Conservation (phyloP, 208 protist species). For the Cochliopodium minus region DNA sequence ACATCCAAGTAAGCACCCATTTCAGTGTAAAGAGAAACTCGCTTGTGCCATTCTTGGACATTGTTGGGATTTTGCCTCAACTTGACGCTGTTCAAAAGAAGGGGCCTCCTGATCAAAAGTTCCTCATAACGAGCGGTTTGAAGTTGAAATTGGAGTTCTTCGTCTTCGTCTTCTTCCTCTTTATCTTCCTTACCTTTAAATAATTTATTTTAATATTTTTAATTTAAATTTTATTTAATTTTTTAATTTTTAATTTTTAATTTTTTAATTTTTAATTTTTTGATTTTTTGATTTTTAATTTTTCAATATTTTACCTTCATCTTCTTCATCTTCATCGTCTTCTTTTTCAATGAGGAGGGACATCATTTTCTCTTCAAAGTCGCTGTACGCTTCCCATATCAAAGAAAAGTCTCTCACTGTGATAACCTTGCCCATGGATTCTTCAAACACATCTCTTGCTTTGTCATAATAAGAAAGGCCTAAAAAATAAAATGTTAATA, state of each 20-base stretch:
- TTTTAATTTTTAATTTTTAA: too few relatives aligned
- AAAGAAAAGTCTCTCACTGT: slow-evolving; percentile 63
- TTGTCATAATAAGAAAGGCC: too few relatives aligned
- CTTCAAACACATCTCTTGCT: slow-evolving; percentile 69
- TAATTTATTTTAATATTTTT: too few relatives aligned
- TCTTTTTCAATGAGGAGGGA: slow-evolving; percentile 2
- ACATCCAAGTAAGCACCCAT: too few relatives aligned
- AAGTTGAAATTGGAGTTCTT: slow-evolving; percentile 36
- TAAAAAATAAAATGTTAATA: too few relatives aligned
- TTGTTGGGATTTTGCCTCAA: slow-evolving; percentile 65
- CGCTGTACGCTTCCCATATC: slow-evolving; percentile 63
- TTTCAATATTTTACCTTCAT: too few relatives aligned
- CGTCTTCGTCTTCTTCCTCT: slow-evolving; percentile 23
- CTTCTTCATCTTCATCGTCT: slow-evolving; percentile 6
- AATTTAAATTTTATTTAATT: too few relatives aligned
- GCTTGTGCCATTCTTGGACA: slow-evolving; percentile 64
- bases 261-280: too few relatives aligned
- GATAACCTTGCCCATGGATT: slow-evolving; percentile 45
- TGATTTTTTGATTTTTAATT: too few relatives aligned
- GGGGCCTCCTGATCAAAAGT: slow-evolving; percentile 45
- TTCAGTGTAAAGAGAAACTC: slow-evolving; percentile 42
- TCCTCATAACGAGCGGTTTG: slow-evolving; percentile 41
- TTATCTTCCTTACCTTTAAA: background rate
- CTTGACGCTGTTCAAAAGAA: slow-evolving; percentile 51
- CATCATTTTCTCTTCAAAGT: slow-evolving; percentile 39